Evolutionary conservation across 768 basidiomycete genomes (phyloP).

Genomic region (Pleurotus pulmonarius): DNA sequence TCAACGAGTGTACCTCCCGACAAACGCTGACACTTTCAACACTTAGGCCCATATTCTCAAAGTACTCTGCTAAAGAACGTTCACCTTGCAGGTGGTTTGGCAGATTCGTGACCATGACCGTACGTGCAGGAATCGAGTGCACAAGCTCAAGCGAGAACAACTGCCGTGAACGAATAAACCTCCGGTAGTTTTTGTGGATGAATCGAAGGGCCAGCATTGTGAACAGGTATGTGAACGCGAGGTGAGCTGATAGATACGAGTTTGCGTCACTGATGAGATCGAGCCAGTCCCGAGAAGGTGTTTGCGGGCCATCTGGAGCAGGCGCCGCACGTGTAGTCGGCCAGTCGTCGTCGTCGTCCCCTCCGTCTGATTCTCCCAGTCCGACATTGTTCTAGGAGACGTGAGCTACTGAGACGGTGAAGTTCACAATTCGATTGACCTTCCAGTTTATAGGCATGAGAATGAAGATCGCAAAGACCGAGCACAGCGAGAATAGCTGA

Average conservation of each 20-base stretch:
- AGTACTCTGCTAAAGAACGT: conserved; percentile 85
- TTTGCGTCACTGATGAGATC: conserved; percentile 90
- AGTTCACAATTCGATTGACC: conserved; percentile 42
- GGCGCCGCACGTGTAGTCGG: conserved; percentile 21
- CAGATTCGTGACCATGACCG: conserved; percentile 82
- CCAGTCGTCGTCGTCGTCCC: conserved; percentile 52
- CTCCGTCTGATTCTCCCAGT: conserved; percentile 8
- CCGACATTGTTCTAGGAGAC: conserved; percentile 10
- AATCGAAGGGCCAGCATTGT: conserved; percentile 82
- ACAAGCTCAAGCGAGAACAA: conserved; percentile 93
- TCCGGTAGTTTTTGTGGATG: conserved; percentile 84
- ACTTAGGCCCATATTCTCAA: conserved; percentile 80
- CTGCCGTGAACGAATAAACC: conserved; percentile 87
- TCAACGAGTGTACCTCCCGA: conserved; percentile 74
- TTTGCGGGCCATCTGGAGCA: conserved; percentile 29
- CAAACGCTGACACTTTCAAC: conserved; percentile 94
- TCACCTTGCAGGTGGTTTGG: conserved; percentile 86
- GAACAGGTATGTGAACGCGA: conserved; percentile 93
- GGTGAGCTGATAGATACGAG: conserved; percentile 83
- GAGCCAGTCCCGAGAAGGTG: conserved; percentile 59
- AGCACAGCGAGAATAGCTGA: conserved; percentile 84
- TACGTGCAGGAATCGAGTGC: conserved; percentile 91
- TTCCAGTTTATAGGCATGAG: conserved; percentile 95
- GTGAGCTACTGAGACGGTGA: neutral
- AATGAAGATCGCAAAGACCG: conserved; percentile 75